Conservation (phyloP, 257 asterid genomes). For the Ajuga chamaepitys region DNA sequence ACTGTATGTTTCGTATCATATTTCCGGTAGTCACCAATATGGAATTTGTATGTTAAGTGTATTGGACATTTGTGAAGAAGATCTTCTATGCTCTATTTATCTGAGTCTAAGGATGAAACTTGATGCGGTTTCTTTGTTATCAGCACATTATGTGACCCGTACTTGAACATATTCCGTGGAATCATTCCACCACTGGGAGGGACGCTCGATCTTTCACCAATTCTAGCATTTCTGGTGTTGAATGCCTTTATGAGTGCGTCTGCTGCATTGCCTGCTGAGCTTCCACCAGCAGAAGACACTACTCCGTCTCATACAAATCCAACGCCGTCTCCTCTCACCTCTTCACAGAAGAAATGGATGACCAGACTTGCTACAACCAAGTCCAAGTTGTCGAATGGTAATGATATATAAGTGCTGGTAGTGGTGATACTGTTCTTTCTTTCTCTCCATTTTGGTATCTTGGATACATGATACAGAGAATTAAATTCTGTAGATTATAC, state of each 20-base stretch:
- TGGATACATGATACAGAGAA: too few species aligned
- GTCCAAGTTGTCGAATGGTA: too few species aligned
- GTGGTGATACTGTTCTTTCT: too few species aligned
- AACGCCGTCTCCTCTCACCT: too few species aligned
- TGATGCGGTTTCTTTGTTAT: conserved; percentile 10
- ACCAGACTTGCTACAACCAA: conserved; percentile 43
- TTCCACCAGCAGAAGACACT: conserved; percentile 42
- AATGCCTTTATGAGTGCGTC: conserved; percentile 78
- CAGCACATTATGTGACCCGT: conserved; percentile 96
- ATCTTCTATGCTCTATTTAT: too few species aligned
- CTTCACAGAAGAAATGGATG: conserved; percentile 66
- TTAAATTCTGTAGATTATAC: too few species aligned
- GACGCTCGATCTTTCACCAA: conserved; percentile 77
- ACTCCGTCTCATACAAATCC: conserved; percentile 16
- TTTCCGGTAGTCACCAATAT: too few species aligned
- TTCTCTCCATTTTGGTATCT: too few species aligned
- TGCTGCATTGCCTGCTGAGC: conserved; percentile 92
- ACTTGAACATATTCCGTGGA: conserved; percentile 93
- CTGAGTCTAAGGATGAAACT: too few species aligned
- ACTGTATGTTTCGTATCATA: background rate
- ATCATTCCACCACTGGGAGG: conserved; percentile 98
- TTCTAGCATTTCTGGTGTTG: conserved; percentile 71
- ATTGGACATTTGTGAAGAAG: too few species aligned
- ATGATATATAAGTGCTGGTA: too few species aligned
- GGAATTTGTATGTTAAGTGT: too few species aligned